Conservation (phyloP, 176 grass and related monocot genomes). For the Carex littledalei region DNA sequence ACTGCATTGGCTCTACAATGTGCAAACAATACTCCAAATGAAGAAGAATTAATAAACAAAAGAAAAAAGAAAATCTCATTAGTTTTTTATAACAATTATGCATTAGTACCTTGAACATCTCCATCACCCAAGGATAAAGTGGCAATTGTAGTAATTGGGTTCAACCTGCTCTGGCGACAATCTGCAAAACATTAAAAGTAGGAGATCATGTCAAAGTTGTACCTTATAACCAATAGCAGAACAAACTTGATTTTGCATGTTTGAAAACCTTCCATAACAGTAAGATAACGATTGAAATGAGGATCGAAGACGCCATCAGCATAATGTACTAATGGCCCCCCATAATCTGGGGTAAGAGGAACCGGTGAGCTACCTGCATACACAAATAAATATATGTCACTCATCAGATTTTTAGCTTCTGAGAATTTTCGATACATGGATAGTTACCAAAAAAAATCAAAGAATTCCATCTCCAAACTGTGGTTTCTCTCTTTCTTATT, state of each 20-base stretch:
- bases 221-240: not conserved
- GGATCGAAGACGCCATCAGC: slow-evolving; percentile 74
- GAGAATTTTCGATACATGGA: not conserved
- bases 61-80: not conserved
- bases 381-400: slow-evolving; percentile 1
- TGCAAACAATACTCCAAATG: not conserved
- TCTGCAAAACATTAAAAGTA: slow-evolving; percentile 40
- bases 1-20: slow-evolving; percentile 49
- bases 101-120: slow-evolving; percentile 51
- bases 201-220: not conserved
- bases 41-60: not conserved
- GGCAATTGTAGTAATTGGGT: slow-evolving; percentile 46
- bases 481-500: not conserved
- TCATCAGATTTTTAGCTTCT: not conserved
- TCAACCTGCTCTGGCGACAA: slow-evolving; percentile 45
- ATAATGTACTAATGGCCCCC: slow-evolving; percentile 55
- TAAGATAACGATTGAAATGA: slow-evolving; percentile 61
- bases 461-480: not conserved
- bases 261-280: slow-evolving; percentile 77
- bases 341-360: slow-evolving; percentile 71
- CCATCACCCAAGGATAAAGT: slow-evolving; percentile 30
- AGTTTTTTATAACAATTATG: slow-evolving; percentile 19
- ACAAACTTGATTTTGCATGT: not conserved
- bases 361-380: slow-evolving; percentile 37
- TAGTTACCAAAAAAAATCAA: not conserved